Conservation (phyloP, 2,329 filamentous ascomycete genomes). For the Zalaria sp. region DNA sequence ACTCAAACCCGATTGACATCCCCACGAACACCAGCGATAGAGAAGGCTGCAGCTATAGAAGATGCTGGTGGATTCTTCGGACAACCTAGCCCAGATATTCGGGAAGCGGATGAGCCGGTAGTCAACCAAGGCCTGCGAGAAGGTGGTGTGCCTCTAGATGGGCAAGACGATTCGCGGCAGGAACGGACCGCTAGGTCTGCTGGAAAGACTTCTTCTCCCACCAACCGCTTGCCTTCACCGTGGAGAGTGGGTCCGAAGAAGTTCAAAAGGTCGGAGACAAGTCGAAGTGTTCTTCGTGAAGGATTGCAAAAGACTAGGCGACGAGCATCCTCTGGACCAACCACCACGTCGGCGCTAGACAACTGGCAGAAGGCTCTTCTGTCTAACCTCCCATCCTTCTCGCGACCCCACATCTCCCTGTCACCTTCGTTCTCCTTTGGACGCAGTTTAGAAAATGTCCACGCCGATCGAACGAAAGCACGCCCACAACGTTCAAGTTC, state of each 20-base stretch:
- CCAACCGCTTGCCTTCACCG: constrained; percentile 24
- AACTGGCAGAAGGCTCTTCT: constrained; percentile 12
- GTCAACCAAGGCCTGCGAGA: constrained; percentile 3
- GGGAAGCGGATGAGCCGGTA: constrained; percentile 1
- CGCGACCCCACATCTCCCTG: too few relatives aligned
- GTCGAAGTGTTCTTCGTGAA: constrained; percentile 23
- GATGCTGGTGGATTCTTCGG: constrained; percentile 34
- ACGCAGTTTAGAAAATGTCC: too few relatives aligned
- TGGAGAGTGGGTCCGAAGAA: constrained; percentile 26
- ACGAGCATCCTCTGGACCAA: constrained; percentile 25
- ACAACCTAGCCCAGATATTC: too few relatives aligned
- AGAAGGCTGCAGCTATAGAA: constrained; percentile 44
- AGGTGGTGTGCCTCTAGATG: too few relatives aligned
- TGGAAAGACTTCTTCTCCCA: too few relatives aligned
- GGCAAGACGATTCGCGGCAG: too few relatives aligned
- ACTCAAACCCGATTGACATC: constrained; percentile 43
- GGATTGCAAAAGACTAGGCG: constrained; percentile 19
- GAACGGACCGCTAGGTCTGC: too few relatives aligned
- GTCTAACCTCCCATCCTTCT: too few relatives aligned
- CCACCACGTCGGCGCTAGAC: constrained; percentile 6
- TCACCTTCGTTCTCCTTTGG: too few relatives aligned
- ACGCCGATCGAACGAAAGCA: too few relatives aligned
- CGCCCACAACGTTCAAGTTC: constrained; percentile 3
- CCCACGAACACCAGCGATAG: constrained; percentile 41
- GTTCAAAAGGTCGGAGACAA: constrained; percentile 20